phyloP scores from a whole-genome alignment of 345 rosid species.

The Linum trigynum region DNA sequence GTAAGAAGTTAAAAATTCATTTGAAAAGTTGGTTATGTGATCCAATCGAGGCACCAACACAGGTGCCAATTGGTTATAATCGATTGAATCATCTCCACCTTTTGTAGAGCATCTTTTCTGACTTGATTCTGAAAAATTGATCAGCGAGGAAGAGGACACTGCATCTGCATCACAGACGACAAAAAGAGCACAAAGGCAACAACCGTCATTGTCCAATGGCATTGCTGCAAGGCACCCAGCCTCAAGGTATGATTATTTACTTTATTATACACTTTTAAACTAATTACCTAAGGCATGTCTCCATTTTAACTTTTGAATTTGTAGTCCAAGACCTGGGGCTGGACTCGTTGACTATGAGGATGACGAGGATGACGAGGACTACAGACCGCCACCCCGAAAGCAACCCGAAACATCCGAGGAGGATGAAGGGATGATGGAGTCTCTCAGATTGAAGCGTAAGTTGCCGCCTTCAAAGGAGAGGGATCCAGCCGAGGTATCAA shows the following conservation, averaged over 20 bases:
- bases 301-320: not conserved
- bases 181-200: slow-evolving; percentile 41
- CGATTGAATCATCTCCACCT: not conserved
- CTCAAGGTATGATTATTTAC: slow-evolving; percentile 37
- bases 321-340: slow-evolving; percentile 50
- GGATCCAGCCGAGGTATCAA: slow-evolving; percentile 41
- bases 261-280: not conserved
- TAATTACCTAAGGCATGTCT: not conserved
- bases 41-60: too few relatives aligned
- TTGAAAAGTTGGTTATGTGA: too few relatives aligned
- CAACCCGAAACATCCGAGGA: slow-evolving; percentile 49
- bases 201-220: slow-evolving; percentile 63
- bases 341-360: slow-evolving; percentile 96
- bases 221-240: slow-evolving; percentile 44
- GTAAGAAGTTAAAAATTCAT: too few relatives aligned
- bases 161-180: slow-evolving; percentile 56
- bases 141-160: slow-evolving; percentile 91
- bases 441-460: slow-evolving; percentile 60
- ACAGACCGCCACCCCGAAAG: slow-evolving; percentile 81
- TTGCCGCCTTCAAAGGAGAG: slow-evolving; percentile 43
- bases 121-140: slow-evolving; percentile 18
- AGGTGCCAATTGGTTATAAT: not conserved
- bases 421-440: slow-evolving; percentile 59
- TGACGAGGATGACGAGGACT: slow-evolving; percentile 95
- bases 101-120: not conserved